Evolutionary conservation across 371 early-diverging fungal genomes (phyloP).

Genomic region (Umbelopsis sp.): DNA sequence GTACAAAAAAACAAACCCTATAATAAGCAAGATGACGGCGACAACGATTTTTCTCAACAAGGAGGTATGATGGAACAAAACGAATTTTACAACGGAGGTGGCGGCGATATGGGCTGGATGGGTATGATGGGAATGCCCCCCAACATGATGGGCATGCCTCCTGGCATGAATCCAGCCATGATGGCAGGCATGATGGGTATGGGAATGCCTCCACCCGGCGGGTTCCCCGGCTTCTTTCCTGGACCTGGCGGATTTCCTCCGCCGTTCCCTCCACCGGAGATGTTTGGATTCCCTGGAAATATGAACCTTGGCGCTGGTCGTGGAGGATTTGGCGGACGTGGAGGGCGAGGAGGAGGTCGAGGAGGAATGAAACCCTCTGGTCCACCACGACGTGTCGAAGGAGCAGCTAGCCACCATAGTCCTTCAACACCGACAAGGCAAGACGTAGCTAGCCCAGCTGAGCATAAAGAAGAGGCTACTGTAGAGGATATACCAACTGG

Average conservation of each 20-base stretch:
- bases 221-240: slow-evolving; percentile 33
- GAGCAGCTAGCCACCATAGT: slow-evolving; percentile 21
- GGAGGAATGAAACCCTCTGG: slow-evolving; percentile 14
- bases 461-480: neutral
- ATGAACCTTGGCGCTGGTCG: slow-evolving; percentile 28
- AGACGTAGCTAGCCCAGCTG: slow-evolving; percentile 15
- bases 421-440: slow-evolving; percentile 23
- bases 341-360: slow-evolving; percentile 33
- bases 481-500: slow-evolving; percentile 33
- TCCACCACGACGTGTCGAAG: slow-evolving; percentile 22
- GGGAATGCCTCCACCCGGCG: slow-evolving; percentile 25
- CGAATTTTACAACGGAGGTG: slow-evolving; percentile 14
- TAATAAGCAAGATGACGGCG: slow-evolving; percentile 28
- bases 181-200: slow-evolving; percentile 34
- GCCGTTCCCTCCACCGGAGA: slow-evolving; percentile 45
- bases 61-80: slow-evolving; percentile 19
- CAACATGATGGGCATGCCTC: slow-evolving; percentile 40
- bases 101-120: slow-evolving; percentile 48
- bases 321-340: slow-evolving; percentile 33
- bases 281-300: slow-evolving; percentile 33
- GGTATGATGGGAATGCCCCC: slow-evolving; percentile 41
- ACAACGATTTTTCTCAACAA: slow-evolving; percentile 22
- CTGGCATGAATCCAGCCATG: slow-evolving; percentile 36
- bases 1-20: slow-evolving; percentile 24
- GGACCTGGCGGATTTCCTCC: slow-evolving; percentile 31